Conservation (phyloP, 2,329 filamentous ascomycete genomes). For the Ophiosphaerella herpotricha region DNA sequence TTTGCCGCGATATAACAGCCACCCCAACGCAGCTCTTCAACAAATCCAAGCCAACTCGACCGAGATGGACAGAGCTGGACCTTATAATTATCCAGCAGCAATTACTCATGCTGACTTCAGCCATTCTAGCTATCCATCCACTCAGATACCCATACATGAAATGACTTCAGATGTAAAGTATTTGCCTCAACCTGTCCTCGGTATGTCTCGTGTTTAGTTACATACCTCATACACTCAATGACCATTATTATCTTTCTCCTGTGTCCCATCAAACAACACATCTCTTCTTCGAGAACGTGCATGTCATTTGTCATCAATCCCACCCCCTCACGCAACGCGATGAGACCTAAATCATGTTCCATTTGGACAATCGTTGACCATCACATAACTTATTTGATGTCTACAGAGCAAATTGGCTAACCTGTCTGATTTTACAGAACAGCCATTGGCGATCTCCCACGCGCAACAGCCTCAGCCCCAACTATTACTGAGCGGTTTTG, state of each 20-base stretch:
- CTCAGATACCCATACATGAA: slow-evolving; percentile 45
- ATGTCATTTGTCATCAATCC: slow-evolving; percentile 8
- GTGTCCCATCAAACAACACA: slow-evolving; percentile 10
- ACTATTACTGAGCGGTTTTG: slow-evolving; percentile 37
- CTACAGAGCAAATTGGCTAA: slow-evolving; percentile 19
- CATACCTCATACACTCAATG: slow-evolving; percentile 38
- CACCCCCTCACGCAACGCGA: background rate
- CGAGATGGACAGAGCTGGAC: slow-evolving; percentile 26
- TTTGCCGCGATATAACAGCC: slow-evolving; percentile 29
- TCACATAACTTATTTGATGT: background rate
- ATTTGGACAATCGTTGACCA: background rate
- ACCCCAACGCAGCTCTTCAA: slow-evolving; percentile 25
- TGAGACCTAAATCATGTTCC: background rate
- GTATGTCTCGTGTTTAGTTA: slow-evolving; percentile 49
- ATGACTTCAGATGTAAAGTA: slow-evolving; percentile 43
- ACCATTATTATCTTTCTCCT: slow-evolving; percentile 34
- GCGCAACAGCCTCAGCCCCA: slow-evolving; percentile 19
- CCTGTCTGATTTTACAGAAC: slow-evolving; percentile 28
- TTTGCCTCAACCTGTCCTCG: slow-evolving; percentile 44
- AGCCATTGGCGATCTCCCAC: slow-evolving; percentile 20
- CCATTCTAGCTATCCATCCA: slow-evolving; percentile 35
- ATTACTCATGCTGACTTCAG: slow-evolving; percentile 33
- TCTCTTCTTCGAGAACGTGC: slow-evolving; percentile 9
- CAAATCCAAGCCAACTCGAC: slow-evolving; percentile 21
- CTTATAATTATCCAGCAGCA: slow-evolving; percentile 26